These are phyloP conservation scores for Fusarium brachygibbosum DNA, from an alignment of 2,329 filamentous ascomycete species.

Conservation along the genomic window DNA sequence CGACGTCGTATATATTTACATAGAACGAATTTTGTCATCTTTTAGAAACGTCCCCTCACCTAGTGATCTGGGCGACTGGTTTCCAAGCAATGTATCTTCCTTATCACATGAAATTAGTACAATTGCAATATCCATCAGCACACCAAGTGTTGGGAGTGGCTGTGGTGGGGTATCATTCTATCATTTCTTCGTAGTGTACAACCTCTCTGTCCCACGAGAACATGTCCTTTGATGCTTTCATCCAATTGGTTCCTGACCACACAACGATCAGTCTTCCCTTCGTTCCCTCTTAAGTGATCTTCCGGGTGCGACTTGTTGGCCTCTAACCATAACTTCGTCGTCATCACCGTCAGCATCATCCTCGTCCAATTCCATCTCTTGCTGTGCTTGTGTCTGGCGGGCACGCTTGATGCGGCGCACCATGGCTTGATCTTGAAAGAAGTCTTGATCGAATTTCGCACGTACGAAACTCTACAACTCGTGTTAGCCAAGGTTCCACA, in stretches of 20 bases:
- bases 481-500: neutral
- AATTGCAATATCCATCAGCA: neutral
- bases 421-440: slow-evolving; percentile 69
- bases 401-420: slow-evolving; percentile 70
- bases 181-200: slow-evolving; percentile 32
- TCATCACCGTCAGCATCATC: slow-evolving; percentile 44
- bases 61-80: neutral
- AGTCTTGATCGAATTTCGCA: slow-evolving; percentile 58
- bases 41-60: neutral
- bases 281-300: slow-evolving; percentile 47
- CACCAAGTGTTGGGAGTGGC: neutral
- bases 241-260: neutral
- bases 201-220: slow-evolving; percentile 9
- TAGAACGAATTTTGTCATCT: slow-evolving; percentile 9
- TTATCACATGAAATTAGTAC: neutral
- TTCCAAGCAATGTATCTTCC: too few relatives aligned
- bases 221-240: neutral
- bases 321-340: slow-evolving; percentile 45
- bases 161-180: slow-evolving; percentile 43
- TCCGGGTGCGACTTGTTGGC: slow-evolving; percentile 42
- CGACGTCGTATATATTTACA: slow-evolving; percentile 7
- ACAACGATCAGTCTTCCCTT: slow-evolving; percentile 3
- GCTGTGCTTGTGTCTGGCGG: slow-evolving; percentile 58
- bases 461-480: slow-evolving; percentile 61
- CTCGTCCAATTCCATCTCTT: slow-evolving; percentile 56